phyloP scores from a whole-genome alignment of 805 yeast genomes.

The Zygotorulaspora sp. region DNA sequence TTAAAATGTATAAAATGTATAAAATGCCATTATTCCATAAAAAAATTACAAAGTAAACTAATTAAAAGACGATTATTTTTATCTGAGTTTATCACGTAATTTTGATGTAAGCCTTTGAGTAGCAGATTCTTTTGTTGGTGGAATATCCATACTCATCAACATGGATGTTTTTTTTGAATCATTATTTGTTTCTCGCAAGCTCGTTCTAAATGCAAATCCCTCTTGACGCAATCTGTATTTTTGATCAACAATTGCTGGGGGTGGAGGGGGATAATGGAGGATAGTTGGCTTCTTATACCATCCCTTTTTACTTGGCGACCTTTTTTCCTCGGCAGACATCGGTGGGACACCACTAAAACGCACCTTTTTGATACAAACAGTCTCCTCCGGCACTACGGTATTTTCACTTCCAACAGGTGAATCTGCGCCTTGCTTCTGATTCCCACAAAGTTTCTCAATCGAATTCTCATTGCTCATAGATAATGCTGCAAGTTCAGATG shows the following conservation, averaged over 20 bases:
- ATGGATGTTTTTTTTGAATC: constrained; percentile 9
- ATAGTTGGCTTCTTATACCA: constrained; percentile 38
- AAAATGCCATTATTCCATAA: no score
- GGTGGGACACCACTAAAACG: constrained; percentile 37
- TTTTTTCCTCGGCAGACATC: constrained; percentile 29
- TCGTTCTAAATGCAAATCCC: constrained; percentile 34
- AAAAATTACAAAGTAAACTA: no score
- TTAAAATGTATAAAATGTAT: no score
- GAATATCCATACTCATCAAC: constrained; percentile 8
- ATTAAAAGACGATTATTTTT: not conserved
- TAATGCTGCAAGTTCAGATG: not conserved
- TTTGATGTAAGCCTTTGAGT: constrained; percentile 24
- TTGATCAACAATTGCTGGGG: constrained; percentile 19
- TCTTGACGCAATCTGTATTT: constrained; percentile 28
- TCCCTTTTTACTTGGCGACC: constrained; percentile 33
- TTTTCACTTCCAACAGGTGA: not conserved
- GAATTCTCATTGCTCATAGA: not conserved
- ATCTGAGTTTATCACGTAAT: constrained; percentile 25
- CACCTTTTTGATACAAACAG: constrained; percentile 25
- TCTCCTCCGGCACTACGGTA: not conserved
- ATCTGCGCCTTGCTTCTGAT: not conserved
- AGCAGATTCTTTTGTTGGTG: constrained; percentile 14
- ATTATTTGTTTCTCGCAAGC: constrained; percentile 22
- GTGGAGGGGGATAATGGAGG: constrained; percentile 33
- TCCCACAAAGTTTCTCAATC: not conserved